Base-by-base conservation (phyloP, 1,139 yeast genomes). In the Protomyces macrosporus region DNA sequence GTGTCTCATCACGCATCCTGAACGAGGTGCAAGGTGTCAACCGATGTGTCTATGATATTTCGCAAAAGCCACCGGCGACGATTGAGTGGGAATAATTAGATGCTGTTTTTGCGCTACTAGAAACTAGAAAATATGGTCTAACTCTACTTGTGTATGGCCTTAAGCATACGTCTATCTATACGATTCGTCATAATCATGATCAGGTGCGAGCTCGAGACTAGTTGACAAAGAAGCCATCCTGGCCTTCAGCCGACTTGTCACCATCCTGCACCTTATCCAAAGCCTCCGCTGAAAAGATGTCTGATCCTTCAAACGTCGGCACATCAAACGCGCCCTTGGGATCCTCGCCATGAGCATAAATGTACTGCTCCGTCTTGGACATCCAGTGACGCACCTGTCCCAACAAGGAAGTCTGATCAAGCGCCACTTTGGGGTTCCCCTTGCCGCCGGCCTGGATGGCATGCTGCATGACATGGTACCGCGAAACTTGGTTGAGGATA, bases 21-120 rank as follows among this genome's bases (percentile, higher is more conserved):
- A 95, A 95, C 78, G 99, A 93, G 80, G 98, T 93, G 68, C 89
- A 87, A 71, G 99, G 99, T 75, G 98, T 93, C 72, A 97, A 98
- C 67, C 88, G 99, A 79, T 98, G 95, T 67, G 95, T 97, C 65
- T 95, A 93, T 77, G 99, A 93, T 77, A 91, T 95, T 76, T 93
- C 98, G 68, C 90, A 97, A 68, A 93, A 93, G 81, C 98, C 98
- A 67, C 98, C 98, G 69, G 98, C 98, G 67, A 95, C 98, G 67
- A 98, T 93, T 71, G 98, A 93, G 78, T 93, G 98, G 98, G 98
- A 93, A 81, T 93, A 87, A 23, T 23, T 23, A 23, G 23, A 23
- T 23, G 2, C 23, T 23, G 23, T 1, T 23, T 23, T 23, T 23
- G 23, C 23, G 23, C 23, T 23, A 23, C 23, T 23, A 23, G 2